Conservation (phyloP, 208 protist genomes). For the Endotrypanum monterogeii region DNA sequence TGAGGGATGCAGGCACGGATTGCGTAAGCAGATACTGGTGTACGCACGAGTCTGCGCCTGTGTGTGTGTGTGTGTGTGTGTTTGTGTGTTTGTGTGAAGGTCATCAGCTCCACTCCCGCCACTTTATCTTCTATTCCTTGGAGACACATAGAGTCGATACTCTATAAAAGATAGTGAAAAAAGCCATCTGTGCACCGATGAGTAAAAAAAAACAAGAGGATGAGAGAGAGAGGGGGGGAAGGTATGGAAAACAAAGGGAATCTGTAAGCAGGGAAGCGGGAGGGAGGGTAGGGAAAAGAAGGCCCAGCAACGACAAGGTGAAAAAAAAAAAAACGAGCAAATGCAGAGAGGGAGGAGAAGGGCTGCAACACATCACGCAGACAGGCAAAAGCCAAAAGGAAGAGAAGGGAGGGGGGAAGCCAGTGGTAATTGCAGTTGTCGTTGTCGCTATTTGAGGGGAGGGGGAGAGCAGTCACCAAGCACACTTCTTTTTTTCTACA, state of each 20-base stretch:
- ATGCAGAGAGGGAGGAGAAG: background rate
- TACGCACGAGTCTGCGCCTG: background rate
- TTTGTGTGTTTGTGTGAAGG: background rate
- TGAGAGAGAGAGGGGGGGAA: constrained; percentile 19
- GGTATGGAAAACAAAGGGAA: background rate
- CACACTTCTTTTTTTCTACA: background rate
- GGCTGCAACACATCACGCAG: background rate
- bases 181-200: background rate
- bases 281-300: background rate
- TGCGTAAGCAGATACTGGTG: background rate
- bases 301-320: background rate
- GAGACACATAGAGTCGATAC: background rate
- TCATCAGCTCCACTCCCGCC: background rate
- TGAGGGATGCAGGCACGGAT: background rate
- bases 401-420: background rate
- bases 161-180: background rate
- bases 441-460: too few relatives aligned
- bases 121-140: background rate
- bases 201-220: background rate
- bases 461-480: background rate
- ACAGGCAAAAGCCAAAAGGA: background rate
- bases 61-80: background rate
- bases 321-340: background rate
- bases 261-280: background rate
- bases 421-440: too few relatives aligned